These are phyloP conservation scores for Aspergillus nidulans DNA, from an alignment of 495 filamentous ascomycete genomes.

Conservation along the genomic window DNA sequence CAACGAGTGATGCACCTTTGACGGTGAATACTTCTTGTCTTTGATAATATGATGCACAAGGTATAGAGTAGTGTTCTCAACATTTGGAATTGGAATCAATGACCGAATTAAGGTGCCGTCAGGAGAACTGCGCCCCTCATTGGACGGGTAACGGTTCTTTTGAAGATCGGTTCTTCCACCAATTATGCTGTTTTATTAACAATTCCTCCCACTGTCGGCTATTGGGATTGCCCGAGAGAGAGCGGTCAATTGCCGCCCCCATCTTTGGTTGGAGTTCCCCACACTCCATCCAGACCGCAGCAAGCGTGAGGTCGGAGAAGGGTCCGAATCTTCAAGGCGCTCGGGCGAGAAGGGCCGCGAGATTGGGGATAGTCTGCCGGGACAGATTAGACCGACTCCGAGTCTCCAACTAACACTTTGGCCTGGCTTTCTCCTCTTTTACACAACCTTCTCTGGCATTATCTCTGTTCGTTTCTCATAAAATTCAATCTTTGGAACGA, in stretches of 20 bases:
- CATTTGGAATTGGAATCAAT: no score
- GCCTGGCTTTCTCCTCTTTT: not conserved
- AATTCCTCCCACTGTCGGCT: slow-evolving; percentile 21
- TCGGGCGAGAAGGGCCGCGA: not conserved
- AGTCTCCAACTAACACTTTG: slow-evolving; percentile 3
- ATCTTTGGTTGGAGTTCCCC: slow-evolving; percentile 20
- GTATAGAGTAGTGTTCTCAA: no score
- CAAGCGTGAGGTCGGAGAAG: slow-evolving; percentile 8
- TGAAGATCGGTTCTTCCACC: slow-evolving; percentile 22
- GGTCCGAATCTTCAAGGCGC: slow-evolving; percentile 6
- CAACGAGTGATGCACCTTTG: not conserved
- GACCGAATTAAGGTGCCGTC: not conserved
- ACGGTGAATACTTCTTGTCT: not conserved
- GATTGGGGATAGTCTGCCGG: not conserved
- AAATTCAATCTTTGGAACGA: not conserved
- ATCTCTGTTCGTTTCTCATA: not conserved
- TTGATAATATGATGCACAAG: not conserved
- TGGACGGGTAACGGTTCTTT: not conserved
- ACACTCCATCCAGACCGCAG: slow-evolving; percentile 15
- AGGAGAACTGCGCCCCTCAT: not conserved
- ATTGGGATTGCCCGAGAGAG: slow-evolving; percentile 31
- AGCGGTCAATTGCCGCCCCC: slow-evolving; percentile 23
- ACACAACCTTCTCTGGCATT: not conserved
- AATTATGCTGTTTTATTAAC: slow-evolving; percentile 20
- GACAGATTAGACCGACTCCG: slow-evolving; percentile 1